Base-by-base conservation (phyloP, 768 basidiomycete genomes). In the Termitomyces bulborhizus region DNA sequence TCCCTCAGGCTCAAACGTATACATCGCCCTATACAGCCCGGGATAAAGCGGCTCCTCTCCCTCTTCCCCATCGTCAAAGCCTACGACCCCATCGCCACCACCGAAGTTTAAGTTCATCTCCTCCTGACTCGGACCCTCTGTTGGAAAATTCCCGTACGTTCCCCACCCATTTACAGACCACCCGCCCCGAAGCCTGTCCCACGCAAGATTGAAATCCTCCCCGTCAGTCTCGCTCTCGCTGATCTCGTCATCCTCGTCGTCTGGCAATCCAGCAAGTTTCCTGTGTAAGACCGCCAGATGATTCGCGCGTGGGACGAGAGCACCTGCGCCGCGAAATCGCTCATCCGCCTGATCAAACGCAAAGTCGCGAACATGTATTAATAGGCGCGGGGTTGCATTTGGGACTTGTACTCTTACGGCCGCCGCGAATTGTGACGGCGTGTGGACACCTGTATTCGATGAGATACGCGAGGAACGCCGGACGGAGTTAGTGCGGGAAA, bases 1-100 rank as follows among this genome's bases (percentile, higher is more conserved):
- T 1, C 89, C 86, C 62, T 92, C 88, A 0, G 88, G 86, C 57
- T 85, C 83, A 59, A 94, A 93, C 4, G 83, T 76, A 59, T 86
- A 93, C 67, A 90, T 12, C 7, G 91, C 89, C 15, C 85, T 81
- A 63, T 93, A 93, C 1, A 87, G 56, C 0, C 91, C 91, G 0
- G 90, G 86, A 21, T 74, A 69, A 1, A 90, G 75, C 41, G 74
- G 75, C 6, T 74, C 76, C 15, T 73, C 74, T 6, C 70, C 71
- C 1, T 72, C 74, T 1, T 60, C 61, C 53, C 66, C 68, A 1
- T 63, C 67, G 1, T 56, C 62, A 8, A 63, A 54, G 34, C 59
- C 57, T n/a, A 61, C 66, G 15, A 61, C 61, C 16, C 69, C 47
- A 7, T 36, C 47, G 13, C 36, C 47, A 49, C 36, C 36, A 9